Percentiles rank a stretch among this genome's conserved stretches.
Conservation (phyloP, 2,329 filamentous ascomycete species). For the Sarocladium brachiariae region DNA sequence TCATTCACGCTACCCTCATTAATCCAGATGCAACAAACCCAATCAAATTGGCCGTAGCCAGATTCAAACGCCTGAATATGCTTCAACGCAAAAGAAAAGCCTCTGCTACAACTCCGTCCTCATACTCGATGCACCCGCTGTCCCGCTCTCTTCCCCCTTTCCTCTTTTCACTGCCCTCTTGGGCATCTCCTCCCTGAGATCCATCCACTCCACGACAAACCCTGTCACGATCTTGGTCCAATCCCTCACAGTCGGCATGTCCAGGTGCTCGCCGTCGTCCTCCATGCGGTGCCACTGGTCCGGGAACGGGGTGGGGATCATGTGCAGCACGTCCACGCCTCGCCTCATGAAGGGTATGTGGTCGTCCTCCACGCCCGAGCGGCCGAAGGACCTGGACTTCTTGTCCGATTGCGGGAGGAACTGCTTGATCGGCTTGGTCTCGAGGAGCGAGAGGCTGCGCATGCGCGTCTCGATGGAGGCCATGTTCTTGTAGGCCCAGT, state of each 20-base stretch:
- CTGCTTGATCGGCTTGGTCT: slow-evolving; percentile 40
- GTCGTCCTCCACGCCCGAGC: slow-evolving; percentile 67
- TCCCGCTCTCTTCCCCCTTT: slow-evolving; percentile 22
- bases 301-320: slow-evolving; percentile 83
- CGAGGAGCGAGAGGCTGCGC: slow-evolving; percentile 58
- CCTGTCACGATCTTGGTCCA: slow-evolving; percentile 80
- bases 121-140: slow-evolving; percentile 19
- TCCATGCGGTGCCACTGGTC: slow-evolving; percentile 77
- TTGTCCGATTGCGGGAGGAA: slow-evolving; percentile 65
- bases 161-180: slow-evolving; percentile 18
- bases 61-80: too few species aligned
- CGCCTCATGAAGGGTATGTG: slow-evolving; percentile 84
- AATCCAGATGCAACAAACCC: too few species aligned
- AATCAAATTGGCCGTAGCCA: too few species aligned
- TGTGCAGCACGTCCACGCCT: slow-evolving; percentile 81
- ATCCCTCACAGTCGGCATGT: slow-evolving; percentile 72
- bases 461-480: slow-evolving; percentile 68
- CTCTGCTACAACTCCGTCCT: slow-evolving; percentile 25
- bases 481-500: slow-evolving; percentile 85
- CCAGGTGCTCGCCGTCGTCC: slow-evolving; percentile 80
- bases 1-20: too few species aligned
- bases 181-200: slow-evolving; percentile 45
- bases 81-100: too few species aligned
- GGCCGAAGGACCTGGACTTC: slow-evolving; percentile 37
- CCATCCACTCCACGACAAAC: slow-evolving; percentile 90